These are phyloP conservation scores for Prunus campanulata DNA, from an alignment of 306 rosid species.

Conservation along the genomic window DNA sequence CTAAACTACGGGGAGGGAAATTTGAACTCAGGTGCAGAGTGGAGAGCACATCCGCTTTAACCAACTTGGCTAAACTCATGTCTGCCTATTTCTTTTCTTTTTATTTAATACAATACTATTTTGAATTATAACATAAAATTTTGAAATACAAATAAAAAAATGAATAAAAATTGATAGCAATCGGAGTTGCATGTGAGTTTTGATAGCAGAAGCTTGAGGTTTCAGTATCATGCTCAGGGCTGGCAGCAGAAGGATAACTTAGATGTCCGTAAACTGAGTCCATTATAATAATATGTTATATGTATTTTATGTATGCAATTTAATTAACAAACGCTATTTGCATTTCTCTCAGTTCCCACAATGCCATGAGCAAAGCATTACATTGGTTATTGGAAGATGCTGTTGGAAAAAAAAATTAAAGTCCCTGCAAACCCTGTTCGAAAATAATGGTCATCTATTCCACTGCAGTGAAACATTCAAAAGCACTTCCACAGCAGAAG, in stretches of 20 bases:
- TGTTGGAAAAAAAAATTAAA: not conserved
- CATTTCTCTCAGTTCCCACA: not conserved
- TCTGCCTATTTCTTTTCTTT: not conserved
- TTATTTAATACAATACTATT: not conserved
- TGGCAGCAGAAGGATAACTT: slow-evolving; percentile 6
- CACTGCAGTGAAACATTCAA: not conserved
- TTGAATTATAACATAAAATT: not conserved
- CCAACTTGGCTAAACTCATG: no score
- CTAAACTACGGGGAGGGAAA: rapidly evolving
- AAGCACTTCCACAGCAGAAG: no score
- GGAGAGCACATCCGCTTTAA: no score
- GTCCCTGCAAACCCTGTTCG: not conserved
- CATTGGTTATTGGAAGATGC: not conserved
- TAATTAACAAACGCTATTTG: not conserved
- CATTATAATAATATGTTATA: not conserved
- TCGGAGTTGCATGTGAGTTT: slow-evolving; percentile 6
- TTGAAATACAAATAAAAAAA: not conserved
- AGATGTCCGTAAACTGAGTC: not conserved
- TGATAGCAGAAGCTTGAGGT: slow-evolving; percentile 3
- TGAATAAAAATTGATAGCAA: not conserved
- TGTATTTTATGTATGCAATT: not conserved
- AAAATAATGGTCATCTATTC: not conserved
- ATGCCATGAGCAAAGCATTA: not conserved
- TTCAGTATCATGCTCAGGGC: not conserved
- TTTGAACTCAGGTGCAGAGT: no score